Conservation (phyloP, 495 filamentous ascomycete genomes). For the Neurospora sp. region DNA sequence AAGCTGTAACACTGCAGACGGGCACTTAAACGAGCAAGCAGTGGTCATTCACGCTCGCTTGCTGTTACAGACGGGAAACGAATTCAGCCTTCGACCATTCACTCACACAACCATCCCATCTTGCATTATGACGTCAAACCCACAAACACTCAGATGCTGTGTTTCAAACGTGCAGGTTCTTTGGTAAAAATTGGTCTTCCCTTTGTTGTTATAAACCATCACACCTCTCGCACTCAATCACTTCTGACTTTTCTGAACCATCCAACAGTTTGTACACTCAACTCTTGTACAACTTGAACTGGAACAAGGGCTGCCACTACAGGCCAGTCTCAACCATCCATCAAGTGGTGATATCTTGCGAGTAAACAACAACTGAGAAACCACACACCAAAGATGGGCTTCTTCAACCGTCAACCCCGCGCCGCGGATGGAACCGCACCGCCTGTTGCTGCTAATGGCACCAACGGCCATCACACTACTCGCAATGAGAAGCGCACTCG, state of each 20-base stretch:
- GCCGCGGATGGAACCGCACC: background rate
- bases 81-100: background rate
- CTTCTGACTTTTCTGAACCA: background rate
- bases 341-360: background rate
- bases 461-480: slow-evolving; percentile 5
- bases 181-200: background rate
- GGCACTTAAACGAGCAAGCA: background rate
- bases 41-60: background rate
- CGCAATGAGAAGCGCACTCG: slow-evolving; percentile 1
- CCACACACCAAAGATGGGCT: slow-evolving; percentile 1
- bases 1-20: background rate
- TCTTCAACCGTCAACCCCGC: slow-evolving; percentile 6
- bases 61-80: background rate
- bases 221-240: background rate
- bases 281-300: background rate
- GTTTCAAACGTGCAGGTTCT: background rate
- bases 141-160: background rate
- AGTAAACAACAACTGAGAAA: background rate
- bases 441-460: background rate
- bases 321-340: background rate
- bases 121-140: background rate
- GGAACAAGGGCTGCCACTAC: background rate
- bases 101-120: background rate
- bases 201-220: background rate
- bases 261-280: background rate